Evolutionary conservation across 805 yeast species (phyloP).

Genomic region (Cyberlindnera mrakii): DNA sequence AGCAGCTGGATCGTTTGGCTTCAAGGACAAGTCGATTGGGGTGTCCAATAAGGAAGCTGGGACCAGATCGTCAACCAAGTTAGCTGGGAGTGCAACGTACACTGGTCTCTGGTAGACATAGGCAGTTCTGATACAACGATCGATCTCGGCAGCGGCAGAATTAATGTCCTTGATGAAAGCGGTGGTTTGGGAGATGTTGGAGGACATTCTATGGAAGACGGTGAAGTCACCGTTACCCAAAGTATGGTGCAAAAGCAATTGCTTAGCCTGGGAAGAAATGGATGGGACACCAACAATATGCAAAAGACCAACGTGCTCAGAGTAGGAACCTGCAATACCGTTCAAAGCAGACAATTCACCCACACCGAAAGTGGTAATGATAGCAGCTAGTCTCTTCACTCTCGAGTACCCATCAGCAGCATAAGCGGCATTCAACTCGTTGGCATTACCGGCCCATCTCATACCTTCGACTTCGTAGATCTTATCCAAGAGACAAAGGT

Average conservation of each 20-base stretch:
- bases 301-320: conserved; percentile 81
- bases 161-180: conserved; percentile 57
- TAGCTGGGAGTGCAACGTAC: conserved; percentile 77
- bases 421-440: conserved; percentile 83
- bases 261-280: conserved; percentile 63
- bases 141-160: conserved; percentile 66
- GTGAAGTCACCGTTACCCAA: conserved; percentile 79
- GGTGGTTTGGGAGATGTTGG: conserved; percentile 61
- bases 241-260: conserved; percentile 74
- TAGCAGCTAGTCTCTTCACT: conserved; percentile 66
- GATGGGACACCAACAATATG: conserved; percentile 89
- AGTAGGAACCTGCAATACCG: conserved; percentile 84
- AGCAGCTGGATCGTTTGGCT: conserved; percentile 53
- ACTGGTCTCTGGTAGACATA: conserved; percentile 73
- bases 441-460: conserved; percentile 89
- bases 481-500: conserved; percentile 64
- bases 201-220: conserved; percentile 74
- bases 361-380: conserved; percentile 85
- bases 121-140: conserved; percentile 68
- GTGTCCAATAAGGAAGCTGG: conserved; percentile 51
- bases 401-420: conserved; percentile 89
- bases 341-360: conserved; percentile 82
- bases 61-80: conserved; percentile 62
- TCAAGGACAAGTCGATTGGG: conserved; percentile 57
- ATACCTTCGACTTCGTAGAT: conserved; percentile 68